Percentiles rank a stretch among this genome's conserved stretches.
Evolutionary conservation across 495 filamentous ascomycete genomes (phyloP).

Genomic region (Aeminium ludgeri): DNA sequence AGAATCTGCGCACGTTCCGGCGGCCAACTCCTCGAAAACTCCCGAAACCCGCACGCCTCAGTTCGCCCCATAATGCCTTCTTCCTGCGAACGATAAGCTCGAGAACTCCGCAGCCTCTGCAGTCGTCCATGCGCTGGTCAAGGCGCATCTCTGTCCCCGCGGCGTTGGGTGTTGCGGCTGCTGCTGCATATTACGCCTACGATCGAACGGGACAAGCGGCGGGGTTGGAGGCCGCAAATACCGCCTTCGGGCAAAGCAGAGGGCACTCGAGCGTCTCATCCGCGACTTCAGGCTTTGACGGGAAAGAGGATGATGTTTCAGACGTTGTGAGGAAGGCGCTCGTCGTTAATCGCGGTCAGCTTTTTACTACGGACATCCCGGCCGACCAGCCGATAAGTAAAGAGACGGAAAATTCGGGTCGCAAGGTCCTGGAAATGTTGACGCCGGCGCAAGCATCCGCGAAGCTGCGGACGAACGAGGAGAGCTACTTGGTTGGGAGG

Average conservation of each 20-base stretch:
- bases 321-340: slow-evolving; percentile 15
- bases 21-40: slow-evolving; percentile 14
- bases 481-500: slow-evolving; percentile 78
- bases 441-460: slow-evolving; percentile 86
- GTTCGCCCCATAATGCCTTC: slow-evolving; percentile 10
- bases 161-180: slow-evolving; percentile 10
- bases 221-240: not conserved
- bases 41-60: slow-evolving; percentile 13
- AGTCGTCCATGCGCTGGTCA: slow-evolving; percentile 11
- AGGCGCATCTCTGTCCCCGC: slow-evolving; percentile 9
- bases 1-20: slow-evolving; percentile 17
- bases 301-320: slow-evolving; percentile 1
- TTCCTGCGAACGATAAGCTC: slow-evolving; percentile 16
- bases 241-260: slow-evolving; percentile 1
- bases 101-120: slow-evolving; percentile 4
- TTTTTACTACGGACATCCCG: slow-evolving; percentile 15
- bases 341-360: slow-evolving; percentile 15
- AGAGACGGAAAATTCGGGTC: slow-evolving; percentile 61
- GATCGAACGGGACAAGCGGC: slow-evolving; percentile 3
- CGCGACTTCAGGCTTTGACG: no score
- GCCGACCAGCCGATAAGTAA: slow-evolving; percentile 52
- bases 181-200: slow-evolving; percentile 12
- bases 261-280: not conserved
- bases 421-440: slow-evolving; percentile 81
- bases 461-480: slow-evolving; percentile 73